Evolutionary conservation across 2,329 filamentous ascomycete genomes (phyloP), one percentile per base, ranked within the genome.

Genomic region (Xylariaceae sp.): DNA sequence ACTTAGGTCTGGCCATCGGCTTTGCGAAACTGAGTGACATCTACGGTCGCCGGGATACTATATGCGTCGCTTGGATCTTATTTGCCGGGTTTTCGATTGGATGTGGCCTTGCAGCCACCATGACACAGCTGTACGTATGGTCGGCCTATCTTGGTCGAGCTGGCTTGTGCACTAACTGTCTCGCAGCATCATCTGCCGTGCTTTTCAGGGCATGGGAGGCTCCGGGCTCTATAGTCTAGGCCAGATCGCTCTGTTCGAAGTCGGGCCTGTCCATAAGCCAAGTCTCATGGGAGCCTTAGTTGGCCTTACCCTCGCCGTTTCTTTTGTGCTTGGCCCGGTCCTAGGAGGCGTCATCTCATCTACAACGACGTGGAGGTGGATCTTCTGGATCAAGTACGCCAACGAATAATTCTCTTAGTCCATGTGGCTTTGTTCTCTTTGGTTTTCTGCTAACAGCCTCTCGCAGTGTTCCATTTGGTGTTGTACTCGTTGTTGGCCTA

Each of bases 361-460:
- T n/a, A 69, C 75, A 2, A 75, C 76, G 15, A 75, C 73, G 36
- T 86, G 83, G 83, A 74, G 79, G 44, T 83, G 81, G 73, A 75
- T 86, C 32, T 86, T 86, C 66, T 81, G 81, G 66, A 79, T 85
- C 66, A 86, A 86, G 81, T 84, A 69, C 39, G 77, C 60, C 7
- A 35, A 18, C 7, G 3, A 41, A 41, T 2, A 37, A 29, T n/a
- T 18, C 24, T 18, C 32, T 10, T 3, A 13, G 9, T 20, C 44
- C 7, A 15, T 9, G 27, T 23, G 18, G 27, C 6, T 13, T 23
- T 8, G 6, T 16, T 5, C 21, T 24, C 36, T 18, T 46, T 5
- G 20, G 13, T 7, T 2, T 21, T 21, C 23, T n/a, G 45, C 53
- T 53, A 39, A 59, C 40, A 4, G n/a, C 52, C 67, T 50, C 64